Conservation (phyloP, 495 filamentous ascomycete genomes). For the Clohesyomyces aquaticus region DNA sequence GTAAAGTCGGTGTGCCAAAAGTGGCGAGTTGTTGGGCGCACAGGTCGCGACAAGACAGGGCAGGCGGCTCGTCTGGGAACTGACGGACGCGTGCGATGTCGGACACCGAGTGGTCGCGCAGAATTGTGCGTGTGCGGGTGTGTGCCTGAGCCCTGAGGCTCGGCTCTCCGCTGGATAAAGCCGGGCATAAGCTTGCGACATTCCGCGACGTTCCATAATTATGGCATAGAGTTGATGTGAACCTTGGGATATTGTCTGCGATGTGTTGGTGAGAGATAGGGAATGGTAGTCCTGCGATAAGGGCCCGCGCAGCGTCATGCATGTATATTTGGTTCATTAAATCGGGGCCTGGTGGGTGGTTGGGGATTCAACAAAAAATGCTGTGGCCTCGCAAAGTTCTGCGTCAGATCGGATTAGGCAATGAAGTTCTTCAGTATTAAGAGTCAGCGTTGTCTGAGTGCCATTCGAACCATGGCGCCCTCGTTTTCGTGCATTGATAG, state of each 20-base stretch:
- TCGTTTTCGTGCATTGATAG: neutral
- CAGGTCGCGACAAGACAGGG: neutral
- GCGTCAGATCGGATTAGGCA: neutral
- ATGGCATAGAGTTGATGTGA: neutral
- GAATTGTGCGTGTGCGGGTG: slow-evolving; percentile 15
- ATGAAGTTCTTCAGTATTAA: neutral
- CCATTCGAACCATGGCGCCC: neutral
- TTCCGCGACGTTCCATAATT: neutral
- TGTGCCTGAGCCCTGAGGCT: neutral
- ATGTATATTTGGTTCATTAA: no score
- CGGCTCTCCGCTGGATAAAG: slow-evolving; percentile 18
- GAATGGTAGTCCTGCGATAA: no score
- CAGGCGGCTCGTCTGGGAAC: neutral
- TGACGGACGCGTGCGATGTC: slow-evolving; percentile 12
- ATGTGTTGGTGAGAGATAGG: no score
- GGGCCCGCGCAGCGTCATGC: no score
- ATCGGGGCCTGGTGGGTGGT: no score
- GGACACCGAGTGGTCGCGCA: slow-evolving; percentile 21
- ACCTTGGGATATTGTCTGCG: neutral
- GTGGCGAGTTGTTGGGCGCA: slow-evolving; percentile 12
- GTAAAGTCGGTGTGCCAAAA: slow-evolving; percentile 21
- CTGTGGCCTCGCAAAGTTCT: no score
- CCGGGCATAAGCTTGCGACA: neutral
- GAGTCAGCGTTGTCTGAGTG: neutral
- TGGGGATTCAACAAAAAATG: no score